Evolutionary conservation across 108 stramenopile genomes (phyloP).

Genomic region (Skeletonema grethae): DNA sequence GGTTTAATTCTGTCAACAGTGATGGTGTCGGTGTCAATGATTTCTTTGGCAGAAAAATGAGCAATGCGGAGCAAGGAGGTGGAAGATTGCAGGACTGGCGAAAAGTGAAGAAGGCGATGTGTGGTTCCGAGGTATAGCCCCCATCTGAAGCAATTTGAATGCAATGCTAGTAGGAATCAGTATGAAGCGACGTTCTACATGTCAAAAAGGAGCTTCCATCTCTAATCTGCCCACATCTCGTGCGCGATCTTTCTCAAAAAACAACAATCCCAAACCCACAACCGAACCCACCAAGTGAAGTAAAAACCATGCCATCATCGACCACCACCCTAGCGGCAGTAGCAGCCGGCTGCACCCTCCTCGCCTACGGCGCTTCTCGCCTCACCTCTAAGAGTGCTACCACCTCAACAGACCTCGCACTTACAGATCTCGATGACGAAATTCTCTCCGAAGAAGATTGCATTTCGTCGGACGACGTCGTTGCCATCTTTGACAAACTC

Average conservation of each 20-base stretch:
- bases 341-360: constrained; percentile 42
- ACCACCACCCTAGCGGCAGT: constrained; percentile 27
- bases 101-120: too few relatives aligned
- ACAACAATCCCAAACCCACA: background rate
- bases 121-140: too few relatives aligned
- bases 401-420: constrained; percentile 11
- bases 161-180: too few relatives aligned
- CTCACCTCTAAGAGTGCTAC: constrained; percentile 8
- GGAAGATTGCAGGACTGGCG: too few relatives aligned
- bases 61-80: too few relatives aligned
- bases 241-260: background rate
- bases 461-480: constrained; percentile 77
- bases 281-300: background rate
- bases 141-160: too few relatives aligned
- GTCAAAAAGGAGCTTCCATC: too few relatives aligned
- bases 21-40: too few relatives aligned
- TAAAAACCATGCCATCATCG: constrained; percentile 6
- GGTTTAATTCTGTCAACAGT: too few relatives aligned
- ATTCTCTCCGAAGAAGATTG: constrained; percentile 55
- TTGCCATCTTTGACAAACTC: constrained; percentile 79
- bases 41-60: too few relatives aligned
- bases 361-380: constrained; percentile 38
- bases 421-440: constrained; percentile 66
- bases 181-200: too few relatives aligned
- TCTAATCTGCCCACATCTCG: too few relatives aligned